Evolutionary conservation across 2,329 filamentous ascomycete genomes (phyloP).

Genomic region (Phyllosticta capitalensis): DNA sequence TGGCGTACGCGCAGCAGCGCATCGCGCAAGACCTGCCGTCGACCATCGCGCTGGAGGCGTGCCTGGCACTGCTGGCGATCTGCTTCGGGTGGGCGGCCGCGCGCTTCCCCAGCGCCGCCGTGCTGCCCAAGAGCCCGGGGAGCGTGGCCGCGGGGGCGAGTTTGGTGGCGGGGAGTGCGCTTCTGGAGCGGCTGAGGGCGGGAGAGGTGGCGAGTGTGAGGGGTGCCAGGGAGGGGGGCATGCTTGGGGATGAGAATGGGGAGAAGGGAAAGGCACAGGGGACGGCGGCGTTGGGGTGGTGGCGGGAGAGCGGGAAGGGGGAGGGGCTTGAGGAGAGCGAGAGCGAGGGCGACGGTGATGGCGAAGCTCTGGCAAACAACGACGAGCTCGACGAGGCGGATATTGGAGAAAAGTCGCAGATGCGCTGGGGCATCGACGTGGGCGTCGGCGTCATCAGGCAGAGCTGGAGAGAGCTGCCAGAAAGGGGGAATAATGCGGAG

Average conservation of each 20-base stretch:
- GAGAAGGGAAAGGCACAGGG: no score
- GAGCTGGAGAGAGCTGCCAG: background rate
- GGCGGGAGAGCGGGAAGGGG: background rate
- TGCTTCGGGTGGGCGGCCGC: background rate
- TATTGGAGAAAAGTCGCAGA: background rate
- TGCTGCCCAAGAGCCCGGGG: constrained; percentile 5
- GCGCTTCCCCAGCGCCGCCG: background rate
- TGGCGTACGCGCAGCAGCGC: background rate
- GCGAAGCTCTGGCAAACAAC: background rate
- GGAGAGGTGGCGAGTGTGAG: background rate
- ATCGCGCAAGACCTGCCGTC: background rate
- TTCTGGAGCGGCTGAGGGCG: background rate
- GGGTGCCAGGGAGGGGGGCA: background rate
- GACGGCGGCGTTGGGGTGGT: constrained; percentile 4
- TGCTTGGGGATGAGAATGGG: no score
- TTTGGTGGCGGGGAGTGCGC: background rate
- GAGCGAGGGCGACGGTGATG: background rate
- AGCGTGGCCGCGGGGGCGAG: background rate
- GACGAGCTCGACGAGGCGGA: background rate
- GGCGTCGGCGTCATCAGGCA: background rate
- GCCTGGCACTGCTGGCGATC: background rate
- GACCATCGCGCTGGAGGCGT: background rate
- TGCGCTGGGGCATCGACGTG: constrained; percentile 8
- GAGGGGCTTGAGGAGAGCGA: background rate
- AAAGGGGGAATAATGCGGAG: no score